Conservation (phyloP, 2,329 filamentous ascomycete species). For the Colletotrichum brevisporum region DNA sequence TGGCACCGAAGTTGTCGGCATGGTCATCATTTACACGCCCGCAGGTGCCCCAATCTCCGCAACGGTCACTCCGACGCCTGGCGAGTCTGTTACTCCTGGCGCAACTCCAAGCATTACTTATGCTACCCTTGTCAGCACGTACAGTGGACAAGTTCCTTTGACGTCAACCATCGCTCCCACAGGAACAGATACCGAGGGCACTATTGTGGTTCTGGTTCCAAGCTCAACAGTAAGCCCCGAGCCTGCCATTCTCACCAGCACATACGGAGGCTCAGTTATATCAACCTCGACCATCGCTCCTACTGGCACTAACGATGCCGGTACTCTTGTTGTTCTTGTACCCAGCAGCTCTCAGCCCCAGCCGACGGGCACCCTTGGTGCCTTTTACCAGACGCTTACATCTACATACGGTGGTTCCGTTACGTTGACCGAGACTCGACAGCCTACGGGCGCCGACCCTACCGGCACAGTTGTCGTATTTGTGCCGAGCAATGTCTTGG, state of each 20-base stretch:
- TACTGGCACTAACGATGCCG: neutral
- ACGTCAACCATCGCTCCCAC: constrained; percentile 28
- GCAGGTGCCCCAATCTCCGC: neutral
- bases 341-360: constrained; percentile 17
- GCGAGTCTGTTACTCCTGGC: neutral
- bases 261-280: constrained; percentile 12
- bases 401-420: constrained; percentile 28
- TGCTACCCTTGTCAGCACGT: constrained; percentile 31
- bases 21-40: constrained; percentile 20
- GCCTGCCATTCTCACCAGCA: constrained; percentile 22
- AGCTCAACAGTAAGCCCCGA: constrained; percentile 10
- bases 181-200: constrained; percentile 11
- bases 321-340: constrained; percentile 28
- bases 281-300: constrained; percentile 27
- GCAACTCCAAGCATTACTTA: neutral
- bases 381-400: constrained; percentile 19
- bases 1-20: constrained; percentile 24
- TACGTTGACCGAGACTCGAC: constrained; percentile 20
- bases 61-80: neutral
- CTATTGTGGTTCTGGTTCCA: constrained; percentile 21
- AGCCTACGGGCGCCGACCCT: constrained; percentile 14
- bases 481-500: constrained; percentile 25
- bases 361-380: neutral
- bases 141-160: constrained; percentile 13
- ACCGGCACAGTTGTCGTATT: constrained; percentile 31